Base-by-base conservation (phyloP, 192 early-diverging fungal genomes). In the Geranomyces michiganensis region DNA sequence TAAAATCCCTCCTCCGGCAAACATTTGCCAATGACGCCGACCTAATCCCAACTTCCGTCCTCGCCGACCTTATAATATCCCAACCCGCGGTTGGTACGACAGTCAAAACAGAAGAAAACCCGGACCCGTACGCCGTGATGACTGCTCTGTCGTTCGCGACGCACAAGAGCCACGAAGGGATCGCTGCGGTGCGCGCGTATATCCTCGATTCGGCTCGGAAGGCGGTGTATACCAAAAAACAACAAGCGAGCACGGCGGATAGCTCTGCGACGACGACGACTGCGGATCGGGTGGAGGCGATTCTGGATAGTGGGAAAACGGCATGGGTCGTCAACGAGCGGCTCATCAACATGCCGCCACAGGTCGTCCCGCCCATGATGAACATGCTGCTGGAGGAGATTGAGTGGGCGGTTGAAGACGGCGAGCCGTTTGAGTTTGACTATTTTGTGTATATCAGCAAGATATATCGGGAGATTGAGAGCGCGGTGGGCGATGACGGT, bases 261-360 rank as follows among this genome's bases (percentile, higher is more conserved):
- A 51, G 31, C 9, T 47, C n/a, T n/a, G n/a, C n/a, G n/a, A n/a
- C n/a, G n/a, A 31, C 29, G 67, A 29, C 19, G 15, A 26, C 17
- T 7, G 51, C 51, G 51, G 51, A 53, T 2, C 6, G 29, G 58
- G 24, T 60, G 29, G 58, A 60, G 8, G 10, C 9, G 21, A 7
- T 60, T 5, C 19, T 60, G 58, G 21, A 31, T 17, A 26, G 62
- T 71, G 29, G 36, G 5, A 56, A 83, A 15, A 77, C 87, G 17
- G 94, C 88, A 0, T 65, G 95, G 60, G 71, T 99, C 26, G 24
- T 99, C 22, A 93, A 88, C 69, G 95, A 97, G 66, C 82, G 96
- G 7, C 85, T 99, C 26, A 86, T 99, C 74, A 99, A 99, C 74
- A 94, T 99, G 93, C 96, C 96, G 13, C 93, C 94, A 29, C 91